Percentiles rank a stretch among this genome's conserved stretches.
phyloP scores from a whole-genome alignment of 257 asterid genomes.

The Leonotis leonurus region DNA sequence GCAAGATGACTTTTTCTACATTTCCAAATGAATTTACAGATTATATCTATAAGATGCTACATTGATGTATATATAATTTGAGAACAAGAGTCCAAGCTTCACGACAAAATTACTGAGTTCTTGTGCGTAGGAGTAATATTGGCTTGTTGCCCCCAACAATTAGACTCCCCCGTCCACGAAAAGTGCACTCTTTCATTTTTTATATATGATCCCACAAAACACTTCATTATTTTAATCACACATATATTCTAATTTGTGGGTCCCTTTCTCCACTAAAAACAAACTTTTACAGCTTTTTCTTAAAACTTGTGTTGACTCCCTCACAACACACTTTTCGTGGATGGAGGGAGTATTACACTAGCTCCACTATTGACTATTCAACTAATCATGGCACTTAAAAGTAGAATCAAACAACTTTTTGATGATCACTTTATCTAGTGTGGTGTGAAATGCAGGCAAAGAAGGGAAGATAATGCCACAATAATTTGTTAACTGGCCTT shows the following conservation, averaged over 20 bases:
- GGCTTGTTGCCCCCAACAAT: not conserved
- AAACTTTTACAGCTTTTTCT: too few species aligned
- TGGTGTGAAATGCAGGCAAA: not conserved
- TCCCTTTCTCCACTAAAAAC: too few species aligned
- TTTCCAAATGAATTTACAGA: not conserved
- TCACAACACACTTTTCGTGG: too few species aligned
- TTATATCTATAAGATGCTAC: not conserved
- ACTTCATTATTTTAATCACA: too few species aligned
- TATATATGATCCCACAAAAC: too few species aligned
- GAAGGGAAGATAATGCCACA: not conserved
- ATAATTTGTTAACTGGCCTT: conserved; percentile 47
- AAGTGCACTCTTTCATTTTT: too few species aligned
- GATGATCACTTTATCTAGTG: not conserved
- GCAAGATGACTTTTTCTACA: not conserved
- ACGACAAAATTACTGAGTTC: not conserved
- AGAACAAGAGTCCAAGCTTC: not conserved
- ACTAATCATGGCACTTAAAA: not conserved
- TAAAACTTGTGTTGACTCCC: too few species aligned
- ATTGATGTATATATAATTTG: not conserved
- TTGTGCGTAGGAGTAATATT: not conserved
- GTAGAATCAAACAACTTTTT: not conserved
- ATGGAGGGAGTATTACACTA: not conserved
- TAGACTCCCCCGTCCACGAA: too few species aligned
- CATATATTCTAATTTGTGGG: too few species aligned
- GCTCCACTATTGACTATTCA: not conserved